phyloP scores from a whole-genome alignment of 2,329 filamentous ascomycete species.

The Mycosphaerelloides madeirae region DNA sequence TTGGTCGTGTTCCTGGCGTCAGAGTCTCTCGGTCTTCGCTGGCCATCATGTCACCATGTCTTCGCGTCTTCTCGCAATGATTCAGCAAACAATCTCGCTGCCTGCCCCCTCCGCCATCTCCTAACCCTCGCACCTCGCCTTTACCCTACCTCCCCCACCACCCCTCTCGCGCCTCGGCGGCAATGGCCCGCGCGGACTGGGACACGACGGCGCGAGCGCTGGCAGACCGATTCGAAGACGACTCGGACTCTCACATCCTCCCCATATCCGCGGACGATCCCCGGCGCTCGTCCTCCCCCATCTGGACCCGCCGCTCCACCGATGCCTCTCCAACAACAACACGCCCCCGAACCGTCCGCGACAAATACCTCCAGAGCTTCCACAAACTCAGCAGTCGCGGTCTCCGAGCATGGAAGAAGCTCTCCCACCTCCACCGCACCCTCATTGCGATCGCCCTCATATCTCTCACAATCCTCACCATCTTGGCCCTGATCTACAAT shows the following conservation, averaged over 20 bases:
- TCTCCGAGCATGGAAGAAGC: slow-evolving; percentile 49
- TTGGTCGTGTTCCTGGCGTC: too few relatives aligned
- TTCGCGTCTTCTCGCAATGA: too few relatives aligned
- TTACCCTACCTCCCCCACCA: not conserved
- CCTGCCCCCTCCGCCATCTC: too few relatives aligned
- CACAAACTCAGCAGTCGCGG: slow-evolving; percentile 44
- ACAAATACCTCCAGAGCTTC: slow-evolving; percentile 37
- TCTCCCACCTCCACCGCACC: slow-evolving; percentile 59
- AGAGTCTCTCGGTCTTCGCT: too few relatives aligned
- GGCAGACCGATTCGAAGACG: slow-evolving; percentile 43
- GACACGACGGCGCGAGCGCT: slow-evolving; percentile 50
- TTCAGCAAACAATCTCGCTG: too few relatives aligned
- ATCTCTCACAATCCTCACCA: slow-evolving; percentile 47
- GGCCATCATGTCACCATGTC: too few relatives aligned
- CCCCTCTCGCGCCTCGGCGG: not conserved
- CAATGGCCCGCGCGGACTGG: slow-evolving; percentile 39
- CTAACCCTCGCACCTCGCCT: not conserved
- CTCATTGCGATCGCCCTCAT: slow-evolving; percentile 50
- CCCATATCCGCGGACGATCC: slow-evolving; percentile 28
- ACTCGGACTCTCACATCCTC: slow-evolving; percentile 33
- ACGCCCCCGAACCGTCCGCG: slow-evolving; percentile 37
- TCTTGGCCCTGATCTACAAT: slow-evolving; percentile 73
- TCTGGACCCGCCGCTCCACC: slow-evolving; percentile 16
- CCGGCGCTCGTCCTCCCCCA: slow-evolving; percentile 28
- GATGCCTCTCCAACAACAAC: slow-evolving; percentile 7